Conservation (phyloP, 129 eudicot species). For the Chrysanthemum lavandulifolium region DNA sequence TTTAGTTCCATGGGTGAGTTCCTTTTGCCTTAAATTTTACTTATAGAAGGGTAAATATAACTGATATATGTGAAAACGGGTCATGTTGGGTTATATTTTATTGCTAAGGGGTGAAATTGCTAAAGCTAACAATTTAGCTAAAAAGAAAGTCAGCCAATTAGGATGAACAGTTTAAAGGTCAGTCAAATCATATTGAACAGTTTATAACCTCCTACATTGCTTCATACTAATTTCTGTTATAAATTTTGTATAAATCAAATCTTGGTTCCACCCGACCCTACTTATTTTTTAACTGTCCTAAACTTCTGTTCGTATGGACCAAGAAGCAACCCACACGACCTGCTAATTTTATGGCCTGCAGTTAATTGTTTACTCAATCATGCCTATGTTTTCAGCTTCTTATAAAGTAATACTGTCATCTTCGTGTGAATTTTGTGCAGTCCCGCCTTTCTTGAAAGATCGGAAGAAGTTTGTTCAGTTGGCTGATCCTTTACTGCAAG, state of each 20-base stretch:
- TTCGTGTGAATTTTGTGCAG: constrained; percentile 34
- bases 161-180: neutral
- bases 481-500: constrained; percentile 69
- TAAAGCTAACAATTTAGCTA: neutral
- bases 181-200: neutral
- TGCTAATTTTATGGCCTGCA: too few relatives aligned
- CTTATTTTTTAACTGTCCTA: too few relatives aligned
- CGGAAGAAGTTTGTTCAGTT: constrained; percentile 55
- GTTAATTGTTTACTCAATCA: neutral
- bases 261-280: too few relatives aligned
- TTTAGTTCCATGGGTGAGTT: constrained; percentile 74
- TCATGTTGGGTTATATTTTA: neutral
- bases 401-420: constrained; percentile 1
- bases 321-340: too few relatives aligned
- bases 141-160: neutral
- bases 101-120: neutral
- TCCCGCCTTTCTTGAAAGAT: constrained; percentile 62
- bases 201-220: neutral
- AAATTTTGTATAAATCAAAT: neutral
- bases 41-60: neutral
- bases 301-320: too few relatives aligned
- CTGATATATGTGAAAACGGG: neutral
- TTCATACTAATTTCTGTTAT: neutral
- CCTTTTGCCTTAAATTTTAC: constrained; percentile 8
- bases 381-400: neutral